phyloP scores from a whole-genome alignment of 768 basidiomycete genomes.

The Terana coerulea region DNA sequence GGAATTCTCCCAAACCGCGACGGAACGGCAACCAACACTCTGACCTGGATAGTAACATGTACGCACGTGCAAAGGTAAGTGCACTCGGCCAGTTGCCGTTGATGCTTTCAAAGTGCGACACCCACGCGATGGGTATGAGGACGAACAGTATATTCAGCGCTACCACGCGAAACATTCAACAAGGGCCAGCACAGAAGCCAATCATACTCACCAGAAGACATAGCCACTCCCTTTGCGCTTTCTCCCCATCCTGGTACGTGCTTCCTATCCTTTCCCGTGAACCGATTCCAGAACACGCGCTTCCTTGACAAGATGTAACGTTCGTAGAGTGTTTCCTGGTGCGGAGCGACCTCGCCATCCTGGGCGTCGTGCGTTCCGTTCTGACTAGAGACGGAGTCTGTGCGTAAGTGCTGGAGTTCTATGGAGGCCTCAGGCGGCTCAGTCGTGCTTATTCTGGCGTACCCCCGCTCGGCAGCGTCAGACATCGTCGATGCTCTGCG shows the following conservation, averaged over 20 bases:
- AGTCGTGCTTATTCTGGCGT: not conserved
- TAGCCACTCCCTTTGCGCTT: conserved; percentile 42
- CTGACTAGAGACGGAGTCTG: too few species aligned
- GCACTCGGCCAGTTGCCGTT: conserved; percentile 29
- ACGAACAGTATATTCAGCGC: conserved; percentile 50
- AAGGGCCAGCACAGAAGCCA: not conserved
- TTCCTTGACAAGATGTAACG: not conserved
- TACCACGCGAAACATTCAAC: conserved; percentile 4
- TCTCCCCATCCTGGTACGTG: conserved; percentile 36
- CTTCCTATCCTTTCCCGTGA: conserved; percentile 38
- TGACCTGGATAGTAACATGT: not conserved
- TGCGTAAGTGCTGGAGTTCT: not conserved
- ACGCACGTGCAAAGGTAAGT: conserved; percentile 45
- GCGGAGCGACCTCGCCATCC: not conserved
- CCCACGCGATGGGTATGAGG: conserved; percentile 61
- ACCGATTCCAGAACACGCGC: conserved; percentile 38
- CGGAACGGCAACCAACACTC: too few species aligned
- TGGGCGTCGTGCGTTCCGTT: not conserved
- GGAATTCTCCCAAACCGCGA: too few species aligned
- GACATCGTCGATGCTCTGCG: not conserved
- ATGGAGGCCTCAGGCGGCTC: not conserved
- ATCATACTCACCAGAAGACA: conserved; percentile 49
- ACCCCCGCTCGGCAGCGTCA: conserved; percentile 4
- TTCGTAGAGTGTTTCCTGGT: not conserved
- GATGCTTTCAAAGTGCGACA: conserved; percentile 39